phyloP scores from a whole-genome alignment of 371 early-diverging fungal species.

The Mucor plumbeus region DNA sequence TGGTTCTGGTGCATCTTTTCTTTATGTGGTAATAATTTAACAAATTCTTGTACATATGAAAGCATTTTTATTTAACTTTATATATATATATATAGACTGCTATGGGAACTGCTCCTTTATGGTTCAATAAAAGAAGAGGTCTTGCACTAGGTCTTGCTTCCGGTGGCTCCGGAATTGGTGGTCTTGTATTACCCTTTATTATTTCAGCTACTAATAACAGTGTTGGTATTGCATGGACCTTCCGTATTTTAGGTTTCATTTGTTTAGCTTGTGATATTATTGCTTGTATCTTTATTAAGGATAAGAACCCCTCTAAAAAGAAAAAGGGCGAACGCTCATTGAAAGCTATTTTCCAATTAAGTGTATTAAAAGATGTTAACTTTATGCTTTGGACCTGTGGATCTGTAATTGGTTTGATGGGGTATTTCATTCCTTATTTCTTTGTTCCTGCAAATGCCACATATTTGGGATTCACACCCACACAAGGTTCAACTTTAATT shows the following conservation, averaged over 20 bases:
- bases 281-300: conserved; percentile 47
- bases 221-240: conserved; percentile 62
- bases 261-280: conserved; percentile 42
- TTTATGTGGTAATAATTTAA: conserved; percentile 15
- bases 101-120: conserved; percentile 69
- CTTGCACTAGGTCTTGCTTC: conserved; percentile 76
- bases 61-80: not conserved
- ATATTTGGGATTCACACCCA: conserved; percentile 29
- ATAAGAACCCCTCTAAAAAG: conserved; percentile 27
- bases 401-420: conserved; percentile 36
- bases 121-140: conserved; percentile 72
- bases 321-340: conserved; percentile 16
- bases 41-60: no score
- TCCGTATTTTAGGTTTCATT: conserved; percentile 60
- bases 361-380: conserved; percentile 21
- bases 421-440: conserved; percentile 43
- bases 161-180: conserved; percentile 82
- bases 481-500: conserved; percentile 38
- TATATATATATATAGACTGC: conserved; percentile 11
- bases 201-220: conserved; percentile 58
- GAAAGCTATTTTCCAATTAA: conserved; percentile 18
- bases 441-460: conserved; percentile 41
- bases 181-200: conserved; percentile 70
- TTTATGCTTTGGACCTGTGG: conserved; percentile 32
- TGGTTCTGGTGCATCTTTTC: conserved; percentile 54